Evolutionary conservation across 2,329 filamentous ascomycete species (phyloP).

Genomic region (Cladophialophora carrionii): DNA sequence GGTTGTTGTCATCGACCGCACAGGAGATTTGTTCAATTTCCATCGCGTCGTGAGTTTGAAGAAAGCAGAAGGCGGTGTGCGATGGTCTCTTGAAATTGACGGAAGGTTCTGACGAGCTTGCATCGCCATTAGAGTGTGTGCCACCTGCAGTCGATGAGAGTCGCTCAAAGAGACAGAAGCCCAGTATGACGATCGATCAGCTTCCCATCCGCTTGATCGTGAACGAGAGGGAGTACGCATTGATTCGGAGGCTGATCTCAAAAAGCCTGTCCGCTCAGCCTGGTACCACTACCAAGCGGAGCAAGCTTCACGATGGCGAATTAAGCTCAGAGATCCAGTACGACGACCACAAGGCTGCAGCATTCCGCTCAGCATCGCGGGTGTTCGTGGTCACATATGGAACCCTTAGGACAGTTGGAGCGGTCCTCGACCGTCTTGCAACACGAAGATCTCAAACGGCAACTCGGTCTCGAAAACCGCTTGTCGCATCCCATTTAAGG

Average conservation of each 20-base stretch:
- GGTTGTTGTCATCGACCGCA: background rate
- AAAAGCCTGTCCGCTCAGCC: background rate
- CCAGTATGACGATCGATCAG: slow-evolving; percentile 23
- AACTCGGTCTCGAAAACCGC: slow-evolving; percentile 45
- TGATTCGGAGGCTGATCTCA: slow-evolving; percentile 22
- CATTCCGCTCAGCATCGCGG: slow-evolving; percentile 70
- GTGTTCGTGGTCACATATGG: slow-evolving; percentile 68
- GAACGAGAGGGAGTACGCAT: slow-evolving; percentile 34
- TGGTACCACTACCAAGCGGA: background rate
- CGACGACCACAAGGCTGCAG: slow-evolving; percentile 71
- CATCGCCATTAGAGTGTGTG: background rate
- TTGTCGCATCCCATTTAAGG: slow-evolving; percentile 66
- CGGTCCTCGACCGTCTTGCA: slow-evolving; percentile 32
- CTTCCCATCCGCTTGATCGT: slow-evolving; percentile 30
- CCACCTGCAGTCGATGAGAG: background rate
- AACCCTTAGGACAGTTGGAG: slow-evolving; percentile 59
- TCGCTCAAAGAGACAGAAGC: background rate
- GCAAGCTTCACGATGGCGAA: background rate
- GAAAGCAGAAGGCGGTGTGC: background rate
- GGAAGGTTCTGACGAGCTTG: background rate
- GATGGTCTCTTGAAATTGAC: background rate
- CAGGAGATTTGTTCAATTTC: background rate
- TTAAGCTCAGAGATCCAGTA: slow-evolving; percentile 3
- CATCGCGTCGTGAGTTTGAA: background rate
- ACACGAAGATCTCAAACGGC: slow-evolving; percentile 36